Evolutionary conservation across 1,284 basidiomycete genomes (phyloP).

Genomic region (Apiotrichum siamense): DNA sequence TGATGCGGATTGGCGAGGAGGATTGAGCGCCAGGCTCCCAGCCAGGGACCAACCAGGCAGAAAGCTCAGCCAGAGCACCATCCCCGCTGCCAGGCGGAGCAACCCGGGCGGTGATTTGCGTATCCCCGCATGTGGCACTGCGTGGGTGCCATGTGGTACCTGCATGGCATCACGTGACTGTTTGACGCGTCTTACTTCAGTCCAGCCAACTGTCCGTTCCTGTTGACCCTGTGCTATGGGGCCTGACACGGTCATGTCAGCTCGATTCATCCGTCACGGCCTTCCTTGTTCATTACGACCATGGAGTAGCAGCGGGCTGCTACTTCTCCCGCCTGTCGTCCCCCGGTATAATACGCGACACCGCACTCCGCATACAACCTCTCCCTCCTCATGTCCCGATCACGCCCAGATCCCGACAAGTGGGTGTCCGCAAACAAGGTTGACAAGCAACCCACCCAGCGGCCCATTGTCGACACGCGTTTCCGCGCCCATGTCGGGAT

Average conservation of each 20-base stretch:
- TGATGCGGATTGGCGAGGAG: not conserved
- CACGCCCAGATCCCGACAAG: slow-evolving; percentile 31
- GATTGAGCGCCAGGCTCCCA: not conserved
- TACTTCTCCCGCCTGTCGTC: not conserved
- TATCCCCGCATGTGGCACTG: too few relatives aligned
- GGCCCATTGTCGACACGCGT: slow-evolving; percentile 10
- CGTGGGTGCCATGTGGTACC: too few relatives aligned
- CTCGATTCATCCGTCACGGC: not conserved
- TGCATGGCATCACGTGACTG: not conserved
- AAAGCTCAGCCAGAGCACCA: too few relatives aligned
- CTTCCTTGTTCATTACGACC: not conserved
- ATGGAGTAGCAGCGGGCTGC: not conserved
- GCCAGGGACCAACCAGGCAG: not conserved
- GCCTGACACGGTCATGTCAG: not conserved
- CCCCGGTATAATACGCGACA: not conserved
- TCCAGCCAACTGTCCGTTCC: not conserved
- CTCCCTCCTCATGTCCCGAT: slow-evolving; percentile 14
- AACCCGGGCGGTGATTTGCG: too few relatives aligned
- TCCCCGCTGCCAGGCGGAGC: too few relatives aligned
- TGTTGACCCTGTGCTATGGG: not conserved
- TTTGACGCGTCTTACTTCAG: too few relatives aligned
- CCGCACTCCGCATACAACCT: not conserved
- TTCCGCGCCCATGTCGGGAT: slow-evolving; percentile 17
- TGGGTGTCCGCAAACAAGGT: slow-evolving; percentile 25
- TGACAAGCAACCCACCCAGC: slow-evolving; percentile 1